A percentile compares a stretch with the other conserved stretches of the same genome.
Evolutionary conservation across 1,284 basidiomycete genomes (phyloP).

Genomic region (Marasmius sp.): DNA sequence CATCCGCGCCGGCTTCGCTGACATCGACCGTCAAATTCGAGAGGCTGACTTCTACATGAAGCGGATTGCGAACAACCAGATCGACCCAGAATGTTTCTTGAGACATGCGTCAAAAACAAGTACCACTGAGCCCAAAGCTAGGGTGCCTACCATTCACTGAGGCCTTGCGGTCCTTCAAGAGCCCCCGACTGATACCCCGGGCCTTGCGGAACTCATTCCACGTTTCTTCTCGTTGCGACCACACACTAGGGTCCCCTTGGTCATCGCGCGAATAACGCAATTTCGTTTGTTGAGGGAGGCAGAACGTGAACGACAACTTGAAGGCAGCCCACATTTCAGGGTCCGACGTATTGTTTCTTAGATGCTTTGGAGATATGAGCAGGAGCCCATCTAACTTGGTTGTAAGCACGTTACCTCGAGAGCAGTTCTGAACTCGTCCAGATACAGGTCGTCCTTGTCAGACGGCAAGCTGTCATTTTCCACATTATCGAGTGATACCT

Average conservation of each 20-base stretch:
- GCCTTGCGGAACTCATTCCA: conserved; percentile 65
- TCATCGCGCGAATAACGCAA: conserved; percentile 54
- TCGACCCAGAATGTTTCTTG: conserved; percentile 79
- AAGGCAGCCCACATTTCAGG: conserved; percentile 42
- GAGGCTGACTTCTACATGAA: conserved; percentile 68
- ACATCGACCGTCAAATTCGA: conserved; percentile 58
- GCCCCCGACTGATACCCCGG: conserved; percentile 48
- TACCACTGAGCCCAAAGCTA: conserved; percentile 4
- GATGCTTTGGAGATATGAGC: conserved; percentile 47
- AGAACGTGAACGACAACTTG: conserved; percentile 61
- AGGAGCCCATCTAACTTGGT: conserved; percentile 8
- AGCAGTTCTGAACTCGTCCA: conserved; percentile 81
- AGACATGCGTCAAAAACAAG: not conserved
- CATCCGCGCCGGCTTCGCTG: conserved; percentile 34
- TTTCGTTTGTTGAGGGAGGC: conserved; percentile 48
- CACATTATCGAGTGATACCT: conserved; percentile 20
- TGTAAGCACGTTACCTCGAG: conserved; percentile 49
- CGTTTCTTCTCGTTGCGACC: conserved; percentile 60
- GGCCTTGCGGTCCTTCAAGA: conserved; percentile 57
- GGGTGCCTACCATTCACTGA: conserved; percentile 56
- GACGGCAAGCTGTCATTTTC: conserved; percentile 14
- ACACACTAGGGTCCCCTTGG: conserved; percentile 44
- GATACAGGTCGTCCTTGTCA: conserved; percentile 57
- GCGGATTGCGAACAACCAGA: conserved; percentile 63
- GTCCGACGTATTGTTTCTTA: conserved; percentile 49